Conservation (phyloP, 129 eudicot species). For the Arctium minus region DNA sequence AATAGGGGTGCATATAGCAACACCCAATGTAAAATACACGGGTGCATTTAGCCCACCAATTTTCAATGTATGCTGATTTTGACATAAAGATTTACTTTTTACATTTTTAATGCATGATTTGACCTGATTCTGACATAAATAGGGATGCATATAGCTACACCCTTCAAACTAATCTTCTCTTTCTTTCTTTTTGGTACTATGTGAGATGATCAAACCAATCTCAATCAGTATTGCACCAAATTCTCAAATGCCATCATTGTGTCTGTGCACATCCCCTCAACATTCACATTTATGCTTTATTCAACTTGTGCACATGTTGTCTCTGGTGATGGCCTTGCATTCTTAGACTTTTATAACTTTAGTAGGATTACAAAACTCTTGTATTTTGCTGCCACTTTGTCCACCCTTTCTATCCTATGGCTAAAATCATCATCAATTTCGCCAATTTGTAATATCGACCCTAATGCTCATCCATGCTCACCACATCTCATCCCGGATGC, state of each 20-base stretch:
- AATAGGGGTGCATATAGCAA: too few species aligned
- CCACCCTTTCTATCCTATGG: not conserved
- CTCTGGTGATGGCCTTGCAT: not conserved
- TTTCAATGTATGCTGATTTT: too few species aligned
- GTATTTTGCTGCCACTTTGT: not conserved
- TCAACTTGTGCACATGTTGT: slow-evolving; percentile 1
- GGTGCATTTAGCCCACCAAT: too few species aligned
- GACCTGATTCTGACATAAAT: too few species aligned
- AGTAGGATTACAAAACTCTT: not conserved
- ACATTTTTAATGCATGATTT: too few species aligned
- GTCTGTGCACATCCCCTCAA: not conserved
- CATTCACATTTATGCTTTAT: not conserved
- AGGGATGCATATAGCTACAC: too few species aligned
- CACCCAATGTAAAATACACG: not conserved
- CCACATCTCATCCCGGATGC: not conserved
- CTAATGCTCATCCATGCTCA: not conserved
- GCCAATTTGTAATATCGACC: not conserved
- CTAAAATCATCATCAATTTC: not conserved
- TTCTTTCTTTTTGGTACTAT: not conserved
- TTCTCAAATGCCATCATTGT: not conserved
- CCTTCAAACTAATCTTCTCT: not conserved
- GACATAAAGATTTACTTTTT: too few species aligned
- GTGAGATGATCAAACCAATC: not conserved
- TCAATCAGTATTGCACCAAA: not conserved
- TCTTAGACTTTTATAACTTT: not conserved